phyloP scores from a whole-genome alignment of 1,284 basidiomycete species.

The Puccinia novopanici region DNA sequence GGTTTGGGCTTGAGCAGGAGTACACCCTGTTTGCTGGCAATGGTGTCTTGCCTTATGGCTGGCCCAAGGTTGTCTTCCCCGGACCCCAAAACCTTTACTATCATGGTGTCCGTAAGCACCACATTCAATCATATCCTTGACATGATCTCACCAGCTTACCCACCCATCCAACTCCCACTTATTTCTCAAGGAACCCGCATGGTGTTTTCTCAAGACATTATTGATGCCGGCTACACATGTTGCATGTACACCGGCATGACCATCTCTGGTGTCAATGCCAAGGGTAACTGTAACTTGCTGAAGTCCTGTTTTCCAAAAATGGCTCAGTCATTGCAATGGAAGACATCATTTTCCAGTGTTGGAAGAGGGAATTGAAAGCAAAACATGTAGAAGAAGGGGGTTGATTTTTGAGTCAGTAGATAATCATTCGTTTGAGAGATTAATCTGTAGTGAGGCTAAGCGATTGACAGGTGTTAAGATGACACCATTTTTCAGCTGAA shows the following conservation, averaged over 20 bases:
- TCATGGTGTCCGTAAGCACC: constrained; percentile 87
- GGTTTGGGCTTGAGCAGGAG: constrained; percentile 96
- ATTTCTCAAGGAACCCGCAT: constrained; percentile 76
- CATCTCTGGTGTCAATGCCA: constrained; percentile 99
- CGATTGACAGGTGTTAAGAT: background rate
- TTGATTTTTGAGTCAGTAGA: too few species aligned
- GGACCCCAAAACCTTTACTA: constrained; percentile 99
- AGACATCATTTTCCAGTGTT: too few species aligned
- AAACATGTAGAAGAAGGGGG: too few species aligned
- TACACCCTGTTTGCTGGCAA: constrained; percentile 97
- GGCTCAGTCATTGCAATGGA: too few species aligned
- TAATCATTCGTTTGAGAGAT: too few species aligned
- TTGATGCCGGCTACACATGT: constrained; percentile 95
- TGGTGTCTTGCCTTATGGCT: constrained; percentile 79
- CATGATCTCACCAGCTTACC: constrained; percentile 42
- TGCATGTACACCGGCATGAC: constrained; percentile 96
- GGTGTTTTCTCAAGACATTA: constrained; percentile 96
- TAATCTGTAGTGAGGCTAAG: background rate
- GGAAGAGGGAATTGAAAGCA: too few species aligned
- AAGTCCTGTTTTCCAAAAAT: too few species aligned
- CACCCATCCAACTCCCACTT: background rate
- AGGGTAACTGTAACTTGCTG: too few species aligned
- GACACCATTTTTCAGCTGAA: background rate
- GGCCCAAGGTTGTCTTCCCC: too few species aligned
- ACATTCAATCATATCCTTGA: constrained; percentile 38